Conservation (phyloP, 2,329 filamentous ascomycete species). For the Knufia petricola region DNA sequence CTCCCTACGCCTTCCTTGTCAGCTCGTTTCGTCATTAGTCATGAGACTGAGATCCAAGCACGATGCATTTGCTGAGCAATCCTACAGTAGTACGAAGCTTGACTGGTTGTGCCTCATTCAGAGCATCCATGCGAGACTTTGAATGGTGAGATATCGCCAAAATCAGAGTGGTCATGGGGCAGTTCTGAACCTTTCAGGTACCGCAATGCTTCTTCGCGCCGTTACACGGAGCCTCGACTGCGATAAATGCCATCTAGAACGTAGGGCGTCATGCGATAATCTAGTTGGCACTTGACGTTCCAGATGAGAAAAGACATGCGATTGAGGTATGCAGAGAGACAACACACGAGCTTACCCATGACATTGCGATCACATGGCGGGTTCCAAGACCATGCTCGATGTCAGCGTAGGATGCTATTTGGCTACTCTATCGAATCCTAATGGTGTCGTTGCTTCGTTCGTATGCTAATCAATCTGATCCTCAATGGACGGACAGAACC, state of each 20-base stretch:
- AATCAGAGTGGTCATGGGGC: too few relatives aligned
- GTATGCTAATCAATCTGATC: conserved; percentile 52
- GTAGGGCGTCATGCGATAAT: conserved; percentile 54
- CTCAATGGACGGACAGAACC: conserved; percentile 42
- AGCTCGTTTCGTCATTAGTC: too few relatives aligned
- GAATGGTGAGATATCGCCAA: conserved; percentile 43
- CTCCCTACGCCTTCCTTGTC: too few relatives aligned
- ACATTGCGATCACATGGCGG: conserved; percentile 60
- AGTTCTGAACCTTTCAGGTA: conserved; percentile 33
- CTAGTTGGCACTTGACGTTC: conserved; percentile 41
- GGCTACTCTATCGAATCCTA: conserved; percentile 70
- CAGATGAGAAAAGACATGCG: conserved; percentile 55
- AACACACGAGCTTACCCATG: conserved; percentile 60
- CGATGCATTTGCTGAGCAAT: too few relatives aligned
- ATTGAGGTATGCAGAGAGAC: conserved; percentile 61
- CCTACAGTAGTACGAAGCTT: too few relatives aligned
- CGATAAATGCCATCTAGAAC: conserved; percentile 68
- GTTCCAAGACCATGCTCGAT: conserved; percentile 39
- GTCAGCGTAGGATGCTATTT: conserved; percentile 70
- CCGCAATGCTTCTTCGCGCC: conserved; percentile 66
- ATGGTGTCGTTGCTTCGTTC: conserved; percentile 70
- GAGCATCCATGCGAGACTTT: conserved; percentile 66
- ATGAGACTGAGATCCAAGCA: too few relatives aligned
- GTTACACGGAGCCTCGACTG: conserved; percentile 72
- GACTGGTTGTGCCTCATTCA: not conserved